Evolutionary conservation across 2,329 filamentous ascomycete genomes (phyloP).

Genomic region (Drechslerella coelobrocha): DNA sequence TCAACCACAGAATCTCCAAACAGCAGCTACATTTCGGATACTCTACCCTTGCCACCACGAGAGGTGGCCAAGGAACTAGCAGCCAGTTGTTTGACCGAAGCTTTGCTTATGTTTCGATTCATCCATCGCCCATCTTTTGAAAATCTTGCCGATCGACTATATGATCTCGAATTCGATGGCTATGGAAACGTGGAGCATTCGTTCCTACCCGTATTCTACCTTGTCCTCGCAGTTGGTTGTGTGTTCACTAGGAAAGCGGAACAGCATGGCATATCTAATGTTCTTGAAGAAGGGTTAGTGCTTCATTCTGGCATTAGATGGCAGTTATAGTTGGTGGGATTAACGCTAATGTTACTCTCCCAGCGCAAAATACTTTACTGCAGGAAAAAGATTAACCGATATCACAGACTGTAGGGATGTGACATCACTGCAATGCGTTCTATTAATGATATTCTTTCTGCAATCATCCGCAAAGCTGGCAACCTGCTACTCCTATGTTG

Average conservation of each 20-base stretch:
- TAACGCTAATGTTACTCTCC: slow-evolving; percentile 17
- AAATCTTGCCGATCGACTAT: slow-evolving; percentile 76
- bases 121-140: slow-evolving; percentile 77
- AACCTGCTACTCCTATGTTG: slow-evolving; percentile 80
- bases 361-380: slow-evolving; percentile 77
- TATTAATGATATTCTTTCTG: slow-evolving; percentile 81
- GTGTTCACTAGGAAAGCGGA: slow-evolving; percentile 71
- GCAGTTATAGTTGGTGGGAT: background rate
- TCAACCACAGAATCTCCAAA: slow-evolving; percentile 70
- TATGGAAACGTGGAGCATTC: slow-evolving; percentile 70
- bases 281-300: slow-evolving; percentile 65
- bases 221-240: slow-evolving; percentile 74
- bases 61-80: slow-evolving; percentile 66
- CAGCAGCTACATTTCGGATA: slow-evolving; percentile 57
- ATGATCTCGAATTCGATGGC: slow-evolving; percentile 70
- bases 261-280: slow-evolving; percentile 61
- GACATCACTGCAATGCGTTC: slow-evolving; percentile 73
- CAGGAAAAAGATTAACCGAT: slow-evolving; percentile 70
- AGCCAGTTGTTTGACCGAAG: slow-evolving; percentile 68
- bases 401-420: slow-evolving; percentile 68
- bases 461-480: slow-evolving; percentile 80
- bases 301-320: slow-evolving; percentile 15
- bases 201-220: slow-evolving; percentile 74
- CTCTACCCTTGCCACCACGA: slow-evolving; percentile 56
- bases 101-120: slow-evolving; percentile 65